Evolutionary conservation across 2,329 filamentous ascomycete species (phyloP), one percentile per base, ranked within the genome.

Genomic region (Rosellinia necatrix): DNA sequence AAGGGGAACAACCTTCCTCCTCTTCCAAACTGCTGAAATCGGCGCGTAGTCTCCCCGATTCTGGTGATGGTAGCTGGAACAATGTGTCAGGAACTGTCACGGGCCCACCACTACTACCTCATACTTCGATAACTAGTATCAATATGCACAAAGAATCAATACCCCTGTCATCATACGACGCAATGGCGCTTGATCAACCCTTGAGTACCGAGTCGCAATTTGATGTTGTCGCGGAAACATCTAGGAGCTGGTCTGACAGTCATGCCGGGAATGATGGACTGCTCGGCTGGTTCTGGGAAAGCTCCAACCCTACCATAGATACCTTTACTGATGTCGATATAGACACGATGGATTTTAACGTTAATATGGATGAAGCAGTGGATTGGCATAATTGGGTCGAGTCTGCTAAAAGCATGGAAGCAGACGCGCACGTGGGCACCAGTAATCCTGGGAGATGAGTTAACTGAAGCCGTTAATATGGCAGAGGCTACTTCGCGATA

Each of bases 371-470:
- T 3, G 59, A 49, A 0, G 66, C 67, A 0, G 58, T 75, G 1
- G 65, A 76, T 44, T 76, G 73, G 74, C 67, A 72, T 27, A 62
- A 61, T 9, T 75, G 73, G 73, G 49, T 76, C 3, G 65, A 70
- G 29, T 71, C 69, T 13, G 71, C 70, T 2, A 62, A 62, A 10
- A 65, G 57, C 1, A 68, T 72, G 63, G 71, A 74, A 56, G 59
- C 53, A 40, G 32, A 60, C 29, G 35, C 47, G 12, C 48, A 53
- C 12, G 12, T 17, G 8, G 47, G 19, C 15, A 21, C 35, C 30
- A 30, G 9, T 4, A 42, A 35, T 6, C 35, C 49, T 10, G 46
- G 24, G 30, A 35, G 43, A 6, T 57, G n/a, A 57, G 10, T 13
- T n/a, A n/a, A n/a, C n/a, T n/a, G n/a, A n/a, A n/a, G n/a, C n/a